A percentile compares a stretch with the other conserved stretches of the same genome.
phyloP scores from a whole-genome alignment of 495 filamentous ascomycete species.

The Penicillium maclennaniae region DNA sequence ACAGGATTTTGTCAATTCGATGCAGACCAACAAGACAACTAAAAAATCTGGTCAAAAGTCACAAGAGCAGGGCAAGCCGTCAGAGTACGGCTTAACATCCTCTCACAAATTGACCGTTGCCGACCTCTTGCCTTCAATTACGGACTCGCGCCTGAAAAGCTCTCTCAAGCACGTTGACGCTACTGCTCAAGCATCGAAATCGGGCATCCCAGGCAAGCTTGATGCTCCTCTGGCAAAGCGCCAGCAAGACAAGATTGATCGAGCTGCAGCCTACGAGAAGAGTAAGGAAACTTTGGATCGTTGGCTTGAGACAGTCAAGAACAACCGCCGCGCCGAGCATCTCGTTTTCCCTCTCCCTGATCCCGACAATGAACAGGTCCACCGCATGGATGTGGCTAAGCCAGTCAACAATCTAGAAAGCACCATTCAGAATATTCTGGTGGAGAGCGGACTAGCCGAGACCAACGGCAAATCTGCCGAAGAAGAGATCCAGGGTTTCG shows the following conservation, averaged over 20 bases:
- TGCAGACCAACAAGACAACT: conserved; percentile 42
- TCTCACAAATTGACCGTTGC: conserved; percentile 73
- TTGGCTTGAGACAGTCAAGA: conserved; percentile 93
- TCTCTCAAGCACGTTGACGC: conserved; percentile 64
- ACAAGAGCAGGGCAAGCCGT: conserved; percentile 52
- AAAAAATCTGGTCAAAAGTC: conserved; percentile 29
- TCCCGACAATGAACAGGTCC: conserved; percentile 50
- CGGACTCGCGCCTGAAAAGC: conserved; percentile 72
- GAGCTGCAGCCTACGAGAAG: conserved; percentile 81
- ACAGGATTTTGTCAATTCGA: conserved; percentile 65
- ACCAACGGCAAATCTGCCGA: conserved; percentile 57
- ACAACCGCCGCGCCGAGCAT: conserved; percentile 88
- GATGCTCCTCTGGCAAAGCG: conserved; percentile 82
- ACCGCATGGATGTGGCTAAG: conserved; percentile 45
- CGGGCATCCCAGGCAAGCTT: conserved; percentile 65
- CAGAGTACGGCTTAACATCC: conserved; percentile 55
- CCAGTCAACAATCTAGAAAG: conserved; percentile 78
- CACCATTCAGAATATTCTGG: conserved; percentile 79
- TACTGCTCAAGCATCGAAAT: conserved; percentile 40
- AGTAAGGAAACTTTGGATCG: conserved; percentile 85
- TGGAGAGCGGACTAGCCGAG: conserved; percentile 74
- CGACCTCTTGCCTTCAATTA: conserved; percentile 70
- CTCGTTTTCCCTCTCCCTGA: conserved; percentile 85
- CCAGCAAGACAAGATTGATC: conserved; percentile 83
- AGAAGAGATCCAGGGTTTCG: conserved; percentile 61